Percentiles rank a stretch among this genome's conserved stretches.
phyloP scores from a whole-genome alignment of 129 eudicot genomes.

The Tanacetum coccineum region DNA sequence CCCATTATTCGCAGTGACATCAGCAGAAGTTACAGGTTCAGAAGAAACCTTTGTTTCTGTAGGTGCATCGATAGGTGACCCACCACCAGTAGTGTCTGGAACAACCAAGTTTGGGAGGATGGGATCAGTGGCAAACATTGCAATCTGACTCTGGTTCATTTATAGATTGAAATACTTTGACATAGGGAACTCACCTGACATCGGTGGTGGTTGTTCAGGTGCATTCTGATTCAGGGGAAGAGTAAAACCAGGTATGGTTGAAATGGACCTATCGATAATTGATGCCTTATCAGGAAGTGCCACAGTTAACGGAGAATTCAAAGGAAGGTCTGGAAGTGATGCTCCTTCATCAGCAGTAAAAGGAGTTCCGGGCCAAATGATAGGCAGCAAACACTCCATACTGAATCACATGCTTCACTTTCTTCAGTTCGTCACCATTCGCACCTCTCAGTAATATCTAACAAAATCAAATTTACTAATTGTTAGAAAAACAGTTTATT shows the following conservation, averaged over 20 bases:
- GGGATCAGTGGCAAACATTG: constrained; percentile 25
- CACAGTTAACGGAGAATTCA: constrained; percentile 72
- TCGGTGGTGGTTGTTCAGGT: constrained; percentile 42
- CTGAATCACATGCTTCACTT: constrained; percentile 92
- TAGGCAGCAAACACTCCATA: constrained; percentile 98
- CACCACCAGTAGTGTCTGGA: constrained; percentile 17
- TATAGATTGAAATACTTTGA: constrained; percentile 37
- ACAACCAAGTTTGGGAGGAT: constrained; percentile 14
- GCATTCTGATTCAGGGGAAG: constrained; percentile 35
- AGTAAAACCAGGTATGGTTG: constrained; percentile 71
- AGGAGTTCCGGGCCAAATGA: constrained; percentile 95
- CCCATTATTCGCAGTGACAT: constrained; percentile 17
- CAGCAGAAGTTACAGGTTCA: constrained; percentile 20
- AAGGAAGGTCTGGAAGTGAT: constrained; percentile 82
- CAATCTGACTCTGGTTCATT: constrained; percentile 30
- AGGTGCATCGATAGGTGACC: constrained; percentile 10
- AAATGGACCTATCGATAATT: constrained; percentile 71
- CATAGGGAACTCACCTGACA: constrained; percentile 44
- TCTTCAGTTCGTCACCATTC: constrained; percentile 86
- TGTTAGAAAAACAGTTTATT: background rate
- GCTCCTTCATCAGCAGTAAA: constrained; percentile 99
- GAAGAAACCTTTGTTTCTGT: constrained; percentile 22
- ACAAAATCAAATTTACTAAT: constrained; percentile 19
- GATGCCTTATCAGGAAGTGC: constrained; percentile 81
- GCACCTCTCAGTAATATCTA: constrained; percentile 98